phyloP scores from a whole-genome alignment of 1,139 yeast genomes.

The Blastobotrys ciferrii region DNA sequence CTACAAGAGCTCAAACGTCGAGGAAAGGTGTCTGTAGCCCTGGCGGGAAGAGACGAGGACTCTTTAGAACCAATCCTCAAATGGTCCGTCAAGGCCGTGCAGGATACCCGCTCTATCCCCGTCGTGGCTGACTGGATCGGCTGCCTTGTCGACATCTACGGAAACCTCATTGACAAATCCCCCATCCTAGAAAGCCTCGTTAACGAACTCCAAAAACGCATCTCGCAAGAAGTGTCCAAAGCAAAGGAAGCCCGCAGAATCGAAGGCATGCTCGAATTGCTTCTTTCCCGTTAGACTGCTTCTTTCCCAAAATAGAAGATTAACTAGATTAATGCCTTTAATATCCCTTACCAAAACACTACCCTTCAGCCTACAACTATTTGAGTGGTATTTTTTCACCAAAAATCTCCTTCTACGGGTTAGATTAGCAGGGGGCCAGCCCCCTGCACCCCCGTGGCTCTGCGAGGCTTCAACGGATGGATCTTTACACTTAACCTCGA shows the following conservation, averaged over 20 bases:
- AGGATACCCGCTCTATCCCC: constrained; percentile 73
- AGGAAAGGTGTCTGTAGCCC: constrained; percentile 79
- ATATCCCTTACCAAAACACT: no score
- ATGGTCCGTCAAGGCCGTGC: constrained; percentile 74
- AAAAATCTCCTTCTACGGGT: no score
- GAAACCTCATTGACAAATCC: constrained; percentile 65
- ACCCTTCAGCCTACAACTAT: no score
- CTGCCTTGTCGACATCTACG: constrained; percentile 77
- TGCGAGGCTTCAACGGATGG: no score
- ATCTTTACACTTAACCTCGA: no score
- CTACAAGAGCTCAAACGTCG: constrained; percentile 80
- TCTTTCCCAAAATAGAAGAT: background rate
- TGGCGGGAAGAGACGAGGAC: constrained; percentile 80
- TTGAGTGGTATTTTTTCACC: no score
- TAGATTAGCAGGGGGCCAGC: no score
- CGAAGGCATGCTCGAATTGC: constrained; percentile 54
- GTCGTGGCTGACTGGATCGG: constrained; percentile 83
- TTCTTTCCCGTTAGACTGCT: background rate
- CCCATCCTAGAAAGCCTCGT: constrained; percentile 78
- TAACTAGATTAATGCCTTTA: no score
- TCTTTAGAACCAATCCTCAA: constrained; percentile 79
- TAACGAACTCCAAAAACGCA: constrained; percentile 51
- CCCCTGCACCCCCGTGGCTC: no score
- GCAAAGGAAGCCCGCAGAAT: constrained; percentile 87
- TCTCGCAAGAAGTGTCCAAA: constrained; percentile 66